Percentiles rank a stretch among this genome's conserved stretches.
Evolutionary conservation across 2,329 filamentous ascomycete species (phyloP).

Genomic region (Scortechinia acanthostroma): DNA sequence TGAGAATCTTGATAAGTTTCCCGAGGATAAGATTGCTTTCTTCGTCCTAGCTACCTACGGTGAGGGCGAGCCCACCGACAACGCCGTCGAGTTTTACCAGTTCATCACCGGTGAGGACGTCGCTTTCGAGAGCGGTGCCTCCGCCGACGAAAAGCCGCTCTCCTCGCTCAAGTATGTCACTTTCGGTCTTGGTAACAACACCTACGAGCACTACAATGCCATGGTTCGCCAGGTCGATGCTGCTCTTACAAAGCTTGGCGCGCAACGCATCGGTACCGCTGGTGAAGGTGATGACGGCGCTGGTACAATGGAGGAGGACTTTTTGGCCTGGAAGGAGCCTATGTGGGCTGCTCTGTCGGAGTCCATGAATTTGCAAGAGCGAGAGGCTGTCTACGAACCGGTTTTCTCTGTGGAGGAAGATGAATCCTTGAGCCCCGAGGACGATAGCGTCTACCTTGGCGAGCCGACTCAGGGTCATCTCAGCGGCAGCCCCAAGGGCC

Average conservation of each 20-base stretch:
- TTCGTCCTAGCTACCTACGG: conserved; percentile 29
- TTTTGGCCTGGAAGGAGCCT: conserved; percentile 22
- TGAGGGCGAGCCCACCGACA: conserved; percentile 30
- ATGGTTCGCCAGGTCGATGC: conserved; percentile 18
- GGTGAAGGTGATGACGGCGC: conserved; percentile 20
- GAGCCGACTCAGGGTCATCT: conserved; percentile 7
- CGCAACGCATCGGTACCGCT: conserved; percentile 13
- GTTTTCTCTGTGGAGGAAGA: conserved; percentile 10
- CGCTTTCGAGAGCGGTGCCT: conserved; percentile 2
- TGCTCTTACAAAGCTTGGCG: conserved; percentile 13
- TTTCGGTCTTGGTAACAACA: conserved; percentile 28
- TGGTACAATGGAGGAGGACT: conserved; percentile 23
- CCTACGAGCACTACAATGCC: conserved; percentile 26
- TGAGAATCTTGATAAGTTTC: conserved; percentile 20
- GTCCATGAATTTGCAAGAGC: conserved; percentile 12
- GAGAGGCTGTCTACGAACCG: conserved; percentile 10
- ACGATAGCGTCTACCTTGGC: conserved; percentile 10
- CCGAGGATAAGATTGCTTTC: conserved; percentile 15
- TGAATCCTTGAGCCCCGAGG: conserved; percentile 7
- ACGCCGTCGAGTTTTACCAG: conserved; percentile 18
- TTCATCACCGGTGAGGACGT: conserved; percentile 12
- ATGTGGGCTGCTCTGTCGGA: conserved; percentile 10
- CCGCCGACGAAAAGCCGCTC: conserved; percentile 2
- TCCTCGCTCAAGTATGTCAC: conserved; percentile 19
- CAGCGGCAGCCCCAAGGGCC: conserved; percentile 3